Percentiles rank a stretch among this genome's conserved stretches.
Conservation (phyloP, 176 grass and related monocot species). For the Oropetium thomaeum region DNA sequence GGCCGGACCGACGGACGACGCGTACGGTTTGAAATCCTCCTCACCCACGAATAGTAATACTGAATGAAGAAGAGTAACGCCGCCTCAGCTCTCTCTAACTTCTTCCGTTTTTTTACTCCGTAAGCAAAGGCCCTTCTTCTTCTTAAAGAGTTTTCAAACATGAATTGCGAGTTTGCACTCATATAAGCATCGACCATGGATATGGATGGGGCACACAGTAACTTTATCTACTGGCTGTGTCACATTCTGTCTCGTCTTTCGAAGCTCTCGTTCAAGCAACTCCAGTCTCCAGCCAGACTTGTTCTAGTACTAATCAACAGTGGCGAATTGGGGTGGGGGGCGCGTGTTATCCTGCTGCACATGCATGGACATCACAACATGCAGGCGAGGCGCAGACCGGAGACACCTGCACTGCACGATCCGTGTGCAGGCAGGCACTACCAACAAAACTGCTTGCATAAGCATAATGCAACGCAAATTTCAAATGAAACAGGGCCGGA, state of each 20-base stretch:
- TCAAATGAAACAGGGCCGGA: constrained; percentile 5
- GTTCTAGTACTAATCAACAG: not conserved
- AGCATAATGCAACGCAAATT: constrained; percentile 3
- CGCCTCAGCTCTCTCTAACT: too few species aligned
- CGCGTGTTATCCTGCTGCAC: not conserved
- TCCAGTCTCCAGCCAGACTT: too few species aligned
- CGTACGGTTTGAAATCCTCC: not conserved
- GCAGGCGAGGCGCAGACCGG: not conserved
- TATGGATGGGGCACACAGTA: not conserved
- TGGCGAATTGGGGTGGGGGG: too few species aligned
- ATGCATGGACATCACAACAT: not conserved
- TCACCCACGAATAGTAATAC: too few species aligned
- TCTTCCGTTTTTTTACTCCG: too few species aligned
- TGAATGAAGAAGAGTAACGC: too few species aligned
- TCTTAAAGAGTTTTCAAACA: too few species aligned
- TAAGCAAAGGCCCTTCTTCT: too few species aligned
- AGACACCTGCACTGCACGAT: constrained; percentile 1
- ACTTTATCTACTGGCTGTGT: not conserved
- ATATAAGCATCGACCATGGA: too few species aligned
- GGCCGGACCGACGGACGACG: too few species aligned
- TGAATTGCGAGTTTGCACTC: too few species aligned
- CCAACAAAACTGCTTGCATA: not conserved
- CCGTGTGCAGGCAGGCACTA: too few species aligned
- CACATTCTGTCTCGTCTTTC: not conserved
- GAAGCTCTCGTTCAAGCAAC: not conserved